Base-by-base conservation (phyloP, 768 basidiomycete species). In the Chalciporus sphaerocephalus region DNA sequence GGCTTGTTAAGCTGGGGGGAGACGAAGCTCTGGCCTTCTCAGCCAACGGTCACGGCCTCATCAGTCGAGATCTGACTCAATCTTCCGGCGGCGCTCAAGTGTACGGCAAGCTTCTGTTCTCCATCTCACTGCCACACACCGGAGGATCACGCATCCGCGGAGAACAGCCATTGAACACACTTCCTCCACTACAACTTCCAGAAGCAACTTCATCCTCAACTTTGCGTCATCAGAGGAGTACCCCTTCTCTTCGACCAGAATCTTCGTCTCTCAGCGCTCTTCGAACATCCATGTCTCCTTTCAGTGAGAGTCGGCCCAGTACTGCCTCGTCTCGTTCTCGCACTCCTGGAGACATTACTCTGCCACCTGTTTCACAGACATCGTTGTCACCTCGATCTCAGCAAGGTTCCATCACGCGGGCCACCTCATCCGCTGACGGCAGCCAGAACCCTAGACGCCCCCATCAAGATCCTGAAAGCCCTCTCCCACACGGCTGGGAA, bases 401-500 rank as follows among this genome's bases (percentile, higher is more conserved):
- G 6, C 5, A 50, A 17, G 52, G 50, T 18, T 40, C 47, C 18
- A 39, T n/a, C 38, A 48, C 39, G 24, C 50, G 40, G 9, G 52
- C 47, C 0, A n/a, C 5, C 6, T 38, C 48, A n/a, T 12, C 40
- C 35, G 23, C 32, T 20, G 47, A 53, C 33, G 20, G 13, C 37
- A 6, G 38, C 23, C 45, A 30, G 32, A 51, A 27, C 48, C 37
- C 24, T 16, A 33, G n/a, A 41, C 50, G 50, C 9, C 32, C 70
- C 5, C 66, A 69, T 52, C 80, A 85, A 43, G 83, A 86, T 53
- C 72, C 78, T 38, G 77, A 79, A 16, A 73, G 74, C 13, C 75
- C 80, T 16, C 70, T 94, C 25, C 90, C 91, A 0, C 62, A 70
- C 18, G 88, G 89, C 5, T 94, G 89, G 89, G 92, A 94, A 61